These are phyloP conservation scores for Cucurbita moschata DNA, from an alignment of 306 rosid genomes.

Conservation along the genomic window DNA sequence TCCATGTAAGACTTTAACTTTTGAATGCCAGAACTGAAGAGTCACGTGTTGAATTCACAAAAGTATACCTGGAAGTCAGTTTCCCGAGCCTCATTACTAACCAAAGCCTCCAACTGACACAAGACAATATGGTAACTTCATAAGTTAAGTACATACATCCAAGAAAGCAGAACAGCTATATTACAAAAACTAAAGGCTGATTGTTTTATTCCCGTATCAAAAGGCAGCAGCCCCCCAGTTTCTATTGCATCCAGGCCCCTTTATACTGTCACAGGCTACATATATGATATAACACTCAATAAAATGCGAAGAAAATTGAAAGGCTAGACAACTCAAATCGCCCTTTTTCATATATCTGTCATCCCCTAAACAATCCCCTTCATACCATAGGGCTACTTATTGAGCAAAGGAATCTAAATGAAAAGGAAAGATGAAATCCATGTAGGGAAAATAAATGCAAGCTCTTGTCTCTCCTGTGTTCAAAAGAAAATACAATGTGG, in stretches of 20 bases:
- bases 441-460: background rate
- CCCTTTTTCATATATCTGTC: background rate
- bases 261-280: background rate
- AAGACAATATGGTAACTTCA: constrained; percentile 11
- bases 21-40: background rate
- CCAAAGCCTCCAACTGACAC: constrained; percentile 73
- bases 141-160: background rate
- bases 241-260: background rate
- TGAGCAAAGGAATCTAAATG: background rate
- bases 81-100: constrained; percentile 56
- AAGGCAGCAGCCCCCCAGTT: background rate
- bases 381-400: background rate
- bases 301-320: background rate
- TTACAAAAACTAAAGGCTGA: background rate
- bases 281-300: background rate
- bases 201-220: background rate
- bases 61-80: constrained; percentile 65
- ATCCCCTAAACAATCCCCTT: background rate
- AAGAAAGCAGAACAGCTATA: background rate
- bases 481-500: background rate
- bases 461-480: background rate
- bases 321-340: background rate
- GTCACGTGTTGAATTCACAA: background rate
- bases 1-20: background rate
- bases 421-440: background rate